Base-by-base conservation (phyloP, 768 basidiomycete species). In the Phaeolepiota aurea region DNA sequence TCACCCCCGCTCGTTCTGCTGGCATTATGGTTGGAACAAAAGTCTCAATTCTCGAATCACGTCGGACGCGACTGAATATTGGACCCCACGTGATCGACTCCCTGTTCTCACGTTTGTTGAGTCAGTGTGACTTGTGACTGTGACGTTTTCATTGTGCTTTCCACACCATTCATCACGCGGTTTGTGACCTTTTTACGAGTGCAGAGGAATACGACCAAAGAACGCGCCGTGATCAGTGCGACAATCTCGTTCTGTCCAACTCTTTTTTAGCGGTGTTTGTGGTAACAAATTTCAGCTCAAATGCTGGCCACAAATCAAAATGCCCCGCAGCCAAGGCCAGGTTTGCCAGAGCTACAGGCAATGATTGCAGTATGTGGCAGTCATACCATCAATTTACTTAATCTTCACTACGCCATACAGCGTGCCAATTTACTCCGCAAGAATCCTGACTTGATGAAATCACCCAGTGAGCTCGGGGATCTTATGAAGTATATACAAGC, bases 1-100 rank as follows among this genome's bases (percentile, higher is more conserved):
- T 40, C 63, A 87, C 87, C 30, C 87, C 87, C 45, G 85, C 85
- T 54, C 87, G 65, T 69, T 87, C 82, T 57, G 80, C 73, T 54
- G 79, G 75, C 85, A 88, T 87, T 54, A 50, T 71, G 61, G 54
- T 33, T 40, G 30, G 25, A 30, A 46, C 15, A 36, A 32, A 13
- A 20, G 43, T 20, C 21, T 37, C 15, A 4, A 22, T 10, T 40
- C 28, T 15, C 25, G 16, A 30, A 11, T 35, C 25, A 32, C 23
- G 18, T 15, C 37, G 47, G 55, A 66, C 67, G 66, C 64, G 66
- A 54, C 54, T 46, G 39, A 48, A 56, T 53, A 46, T 49, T 51
- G 41, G 37, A n/a, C n/a, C 22, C 33, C 63, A 66, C 60, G 59
- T 61, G 62, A 62, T 35, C 37, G 47, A 38, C 35, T 20, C 37